phyloP scores from a whole-genome alignment of 306 rosid genomes.

The Biancaea sappan region DNA sequence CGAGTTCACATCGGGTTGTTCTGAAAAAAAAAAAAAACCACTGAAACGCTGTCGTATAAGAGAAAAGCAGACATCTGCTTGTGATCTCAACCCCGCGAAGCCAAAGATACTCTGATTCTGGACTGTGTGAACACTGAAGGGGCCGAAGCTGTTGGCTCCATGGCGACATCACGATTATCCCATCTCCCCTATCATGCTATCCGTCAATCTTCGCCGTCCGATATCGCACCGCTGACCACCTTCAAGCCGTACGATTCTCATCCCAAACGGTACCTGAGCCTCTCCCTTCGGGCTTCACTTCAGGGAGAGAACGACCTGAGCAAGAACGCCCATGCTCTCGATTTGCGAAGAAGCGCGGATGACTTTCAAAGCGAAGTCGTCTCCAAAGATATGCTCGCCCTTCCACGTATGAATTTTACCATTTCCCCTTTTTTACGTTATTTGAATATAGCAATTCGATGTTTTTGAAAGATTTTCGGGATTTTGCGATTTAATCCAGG shows the following conservation, averaged over 20 bases:
- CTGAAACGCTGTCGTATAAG: too few species aligned
- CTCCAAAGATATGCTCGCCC: conserved; percentile 55
- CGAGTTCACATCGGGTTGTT: conserved; percentile 32
- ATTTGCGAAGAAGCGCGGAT: conserved; percentile 35
- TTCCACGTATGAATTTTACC: conserved; percentile 47
- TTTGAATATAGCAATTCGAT: not conserved
- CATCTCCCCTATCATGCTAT: conserved; percentile 12
- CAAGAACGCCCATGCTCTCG: conserved; percentile 34
- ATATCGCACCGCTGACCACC: not conserved
- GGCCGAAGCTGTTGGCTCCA: not conserved
- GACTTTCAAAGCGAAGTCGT: conserved; percentile 43
- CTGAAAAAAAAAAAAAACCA: too few species aligned
- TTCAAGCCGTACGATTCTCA: not conserved
- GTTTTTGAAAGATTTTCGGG: not conserved
- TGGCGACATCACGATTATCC: conserved; percentile 42
- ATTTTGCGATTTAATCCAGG: conserved; percentile 45
- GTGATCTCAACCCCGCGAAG: too few species aligned
- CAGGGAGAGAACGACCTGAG: conserved; percentile 30
- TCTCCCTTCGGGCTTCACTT: conserved; percentile 39
- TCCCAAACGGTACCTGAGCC: conserved; percentile 42
- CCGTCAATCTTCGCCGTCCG: conserved; percentile 35
- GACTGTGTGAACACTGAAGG: conserved; percentile 6
- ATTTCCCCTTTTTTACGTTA: not conserved
- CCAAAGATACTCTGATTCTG: not conserved
- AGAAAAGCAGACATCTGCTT: too few species aligned